Evolutionary conservation across 1,139 yeast species (phyloP).

Genomic region (Candida frijolesensis): DNA sequence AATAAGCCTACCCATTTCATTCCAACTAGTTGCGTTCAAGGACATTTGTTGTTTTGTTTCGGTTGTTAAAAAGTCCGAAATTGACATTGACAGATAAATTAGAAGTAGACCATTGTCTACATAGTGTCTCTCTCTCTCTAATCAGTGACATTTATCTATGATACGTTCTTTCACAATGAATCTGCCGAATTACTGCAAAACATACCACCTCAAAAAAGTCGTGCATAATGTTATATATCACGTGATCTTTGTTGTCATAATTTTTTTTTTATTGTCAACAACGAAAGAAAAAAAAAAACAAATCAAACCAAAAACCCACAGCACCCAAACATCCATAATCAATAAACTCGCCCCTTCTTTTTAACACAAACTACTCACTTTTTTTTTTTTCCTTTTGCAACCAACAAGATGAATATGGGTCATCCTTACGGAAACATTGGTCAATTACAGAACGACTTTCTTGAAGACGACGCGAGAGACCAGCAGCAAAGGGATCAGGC

Average conservation of each 20-base stretch:
- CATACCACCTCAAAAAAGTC: background rate
- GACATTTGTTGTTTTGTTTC: too few relatives aligned
- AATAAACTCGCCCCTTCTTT: background rate
- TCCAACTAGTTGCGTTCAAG: too few relatives aligned
- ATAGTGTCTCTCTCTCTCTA: too few relatives aligned
- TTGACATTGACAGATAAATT: too few relatives aligned
- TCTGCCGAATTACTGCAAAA: background rate
- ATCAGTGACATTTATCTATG: too few relatives aligned
- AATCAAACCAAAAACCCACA: background rate
- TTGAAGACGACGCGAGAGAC: background rate
- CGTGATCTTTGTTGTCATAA: background rate
- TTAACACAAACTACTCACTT: background rate
- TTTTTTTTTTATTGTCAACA: background rate
- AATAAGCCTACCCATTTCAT: too few relatives aligned
- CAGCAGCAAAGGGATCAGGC: background rate
- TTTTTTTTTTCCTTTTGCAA: background rate
- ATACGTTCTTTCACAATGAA: background rate
- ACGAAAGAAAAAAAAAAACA: background rate
- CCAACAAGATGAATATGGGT: background rate
- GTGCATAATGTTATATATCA: background rate
- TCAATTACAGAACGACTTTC: background rate
- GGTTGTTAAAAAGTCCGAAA: too few relatives aligned
- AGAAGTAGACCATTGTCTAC: too few relatives aligned
- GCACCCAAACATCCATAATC: conserved; percentile 5
- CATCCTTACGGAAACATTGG: background rate